Conservation (phyloP, 176 grass and related monocot species). For the Phyllostachys edulis region DNA sequence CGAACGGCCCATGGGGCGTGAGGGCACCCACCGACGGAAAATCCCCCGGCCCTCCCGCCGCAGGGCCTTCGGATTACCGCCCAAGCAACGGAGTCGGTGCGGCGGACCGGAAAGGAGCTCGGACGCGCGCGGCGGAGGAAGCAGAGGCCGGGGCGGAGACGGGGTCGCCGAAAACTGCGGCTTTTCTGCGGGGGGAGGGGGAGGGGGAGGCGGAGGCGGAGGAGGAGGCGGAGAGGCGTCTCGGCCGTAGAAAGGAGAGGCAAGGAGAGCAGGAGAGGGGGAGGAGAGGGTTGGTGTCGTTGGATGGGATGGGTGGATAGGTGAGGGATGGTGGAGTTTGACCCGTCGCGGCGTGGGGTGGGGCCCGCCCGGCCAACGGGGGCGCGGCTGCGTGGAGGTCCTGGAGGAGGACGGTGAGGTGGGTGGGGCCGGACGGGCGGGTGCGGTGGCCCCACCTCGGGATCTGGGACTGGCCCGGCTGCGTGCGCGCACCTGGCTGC, state of each 20-base stretch:
- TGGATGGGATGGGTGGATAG: constrained; percentile 38
- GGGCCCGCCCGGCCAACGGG: neutral
- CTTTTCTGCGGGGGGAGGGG: neutral
- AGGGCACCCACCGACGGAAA: neutral
- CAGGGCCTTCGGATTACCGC: neutral
- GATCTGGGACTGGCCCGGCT: neutral
- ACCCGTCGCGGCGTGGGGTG: constrained; percentile 41
- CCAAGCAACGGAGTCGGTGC: neutral
- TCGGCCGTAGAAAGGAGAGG: neutral
- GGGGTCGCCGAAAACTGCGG: neutral
- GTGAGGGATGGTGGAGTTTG: constrained; percentile 47
- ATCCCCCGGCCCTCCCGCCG: neutral
- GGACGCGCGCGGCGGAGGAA: neutral
- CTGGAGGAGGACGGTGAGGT: neutral
- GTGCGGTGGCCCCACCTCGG: constrained; percentile 15
- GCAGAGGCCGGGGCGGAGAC: neutral
- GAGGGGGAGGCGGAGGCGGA: neutral
- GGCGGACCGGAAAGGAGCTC: neutral
- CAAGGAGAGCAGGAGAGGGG: neutral
- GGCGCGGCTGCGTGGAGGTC: constrained; percentile 12
- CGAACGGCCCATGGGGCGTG: constrained; percentile 49
- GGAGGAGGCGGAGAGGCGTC: neutral
- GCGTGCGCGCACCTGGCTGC: no score
- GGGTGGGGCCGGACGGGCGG: neutral
- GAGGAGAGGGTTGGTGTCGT: neutral